These are phyloP conservation scores for Botrytis deweyae DNA, from an alignment of 2,329 filamentous ascomycete species.

Conservation along the genomic window DNA sequence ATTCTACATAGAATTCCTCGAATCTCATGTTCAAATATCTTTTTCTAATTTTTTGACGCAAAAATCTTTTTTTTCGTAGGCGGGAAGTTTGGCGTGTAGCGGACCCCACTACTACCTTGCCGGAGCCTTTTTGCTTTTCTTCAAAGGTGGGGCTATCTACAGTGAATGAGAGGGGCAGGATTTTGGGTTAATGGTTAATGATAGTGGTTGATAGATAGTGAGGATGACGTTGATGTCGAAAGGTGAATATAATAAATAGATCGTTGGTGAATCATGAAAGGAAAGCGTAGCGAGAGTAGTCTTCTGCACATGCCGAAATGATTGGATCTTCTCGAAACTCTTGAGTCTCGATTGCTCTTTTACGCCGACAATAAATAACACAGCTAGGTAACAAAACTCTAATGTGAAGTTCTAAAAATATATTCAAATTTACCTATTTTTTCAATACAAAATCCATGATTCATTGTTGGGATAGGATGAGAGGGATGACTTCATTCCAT, in stretches of 20 bases:
- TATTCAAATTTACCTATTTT: not conserved
- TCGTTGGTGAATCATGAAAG: not conserved
- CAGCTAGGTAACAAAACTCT: not conserved
- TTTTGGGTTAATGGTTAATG: not conserved
- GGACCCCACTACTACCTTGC: not conserved
- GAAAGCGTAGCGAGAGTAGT: not conserved
- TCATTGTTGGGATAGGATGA: not conserved
- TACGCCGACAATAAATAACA: not conserved
- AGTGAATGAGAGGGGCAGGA: not conserved
- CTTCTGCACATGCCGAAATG: not conserved
- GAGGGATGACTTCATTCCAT: not conserved
- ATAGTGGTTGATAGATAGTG: not conserved
- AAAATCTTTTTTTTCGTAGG: not conserved
- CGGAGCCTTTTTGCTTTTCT: not conserved
- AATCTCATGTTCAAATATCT: not conserved
- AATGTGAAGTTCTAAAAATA: not conserved
- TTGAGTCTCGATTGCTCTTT: not conserved
- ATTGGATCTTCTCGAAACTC: not conserved
- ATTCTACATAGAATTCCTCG: not conserved
- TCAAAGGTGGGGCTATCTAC: not conserved
- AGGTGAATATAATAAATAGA: not conserved
- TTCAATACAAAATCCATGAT: not conserved
- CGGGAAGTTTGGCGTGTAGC: not conserved
- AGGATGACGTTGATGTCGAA: conserved; percentile 4
- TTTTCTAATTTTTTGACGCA: not conserved